A percentile compares a stretch with the other conserved stretches of the same genome.
Evolutionary conservation across 176 grass and related monocot species (phyloP).

Genomic region (Bonia amplexicaulis): DNA sequence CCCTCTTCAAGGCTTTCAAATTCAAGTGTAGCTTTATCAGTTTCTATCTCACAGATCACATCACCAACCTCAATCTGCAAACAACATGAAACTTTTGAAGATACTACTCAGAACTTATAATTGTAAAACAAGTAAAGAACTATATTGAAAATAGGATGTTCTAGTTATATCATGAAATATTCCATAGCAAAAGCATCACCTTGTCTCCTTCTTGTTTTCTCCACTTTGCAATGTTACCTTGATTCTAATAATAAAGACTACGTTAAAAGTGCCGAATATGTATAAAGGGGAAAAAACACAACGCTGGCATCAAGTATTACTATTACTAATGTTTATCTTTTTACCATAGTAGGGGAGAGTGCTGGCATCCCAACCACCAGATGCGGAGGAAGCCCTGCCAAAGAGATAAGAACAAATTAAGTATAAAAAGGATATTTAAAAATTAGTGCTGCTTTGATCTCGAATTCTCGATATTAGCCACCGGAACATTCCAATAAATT

Average conservation of each 20-base stretch:
- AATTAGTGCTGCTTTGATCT: neutral
- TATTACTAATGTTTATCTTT: conserved; percentile 14
- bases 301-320: conserved; percentile 2
- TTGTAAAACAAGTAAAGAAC: neutral
- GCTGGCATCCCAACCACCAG: conserved; percentile 88
- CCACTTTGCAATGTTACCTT: conserved; percentile 98
- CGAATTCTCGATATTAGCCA: neutral
- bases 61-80: conserved; percentile 95
- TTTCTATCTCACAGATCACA: conserved; percentile 98
- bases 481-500: neutral
- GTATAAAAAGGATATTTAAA: neutral
- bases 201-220: conserved; percentile 96
- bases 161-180: conserved; percentile 3
- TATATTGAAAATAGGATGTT: neutral
- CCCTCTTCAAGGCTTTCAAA: conserved; percentile 97
- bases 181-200: conserved; percentile 40
- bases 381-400: conserved; percentile 68
- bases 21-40: conserved; percentile 95
- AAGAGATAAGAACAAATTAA: conserved; percentile 22
- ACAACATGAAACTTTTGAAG: neutral
- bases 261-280: conserved; percentile 31
- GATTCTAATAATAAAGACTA: conserved; percentile 69
- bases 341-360: conserved; percentile 92
- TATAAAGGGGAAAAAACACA: neutral
- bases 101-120: neutral